Percentiles rank a stretch among this genome's conserved stretches.
Conservation (phyloP, 495 filamentous ascomycete genomes). For the Aspergillus affinis region DNA sequence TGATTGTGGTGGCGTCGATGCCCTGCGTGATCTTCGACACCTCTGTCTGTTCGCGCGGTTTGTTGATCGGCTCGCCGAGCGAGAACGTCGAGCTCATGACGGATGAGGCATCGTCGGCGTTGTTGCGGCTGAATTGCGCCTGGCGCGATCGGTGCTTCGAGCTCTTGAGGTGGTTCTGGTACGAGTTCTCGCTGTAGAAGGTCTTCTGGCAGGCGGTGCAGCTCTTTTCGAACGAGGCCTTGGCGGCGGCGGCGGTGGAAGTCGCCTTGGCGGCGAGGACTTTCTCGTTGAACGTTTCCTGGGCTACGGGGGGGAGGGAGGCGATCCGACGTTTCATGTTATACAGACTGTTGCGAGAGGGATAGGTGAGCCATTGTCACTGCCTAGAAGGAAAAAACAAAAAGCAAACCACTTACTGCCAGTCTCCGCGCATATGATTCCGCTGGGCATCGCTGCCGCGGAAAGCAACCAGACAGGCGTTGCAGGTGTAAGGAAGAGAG, state of each 20-base stretch:
- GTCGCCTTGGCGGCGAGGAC: constrained; percentile 88
- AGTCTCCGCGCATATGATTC: constrained; percentile 94
- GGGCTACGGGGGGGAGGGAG: constrained; percentile 84
- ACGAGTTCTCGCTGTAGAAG: constrained; percentile 95
- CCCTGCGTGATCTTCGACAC: constrained; percentile 78
- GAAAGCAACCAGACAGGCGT: constrained; percentile 96
- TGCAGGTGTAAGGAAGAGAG: constrained; percentile 92
- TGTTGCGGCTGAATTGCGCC: constrained; percentile 42
- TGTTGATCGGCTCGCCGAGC: constrained; percentile 73
- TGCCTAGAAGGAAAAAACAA: not conserved
- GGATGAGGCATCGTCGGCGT: constrained; percentile 71
- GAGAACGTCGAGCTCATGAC: constrained; percentile 91
- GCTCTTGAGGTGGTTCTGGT: constrained; percentile 87
- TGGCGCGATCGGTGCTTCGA: constrained; percentile 82
- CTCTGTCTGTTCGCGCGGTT: constrained; percentile 52
- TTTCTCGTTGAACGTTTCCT: constrained; percentile 93
- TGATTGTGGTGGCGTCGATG: constrained; percentile 70
- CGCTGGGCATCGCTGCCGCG: constrained; percentile 90
- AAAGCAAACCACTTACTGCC: constrained; percentile 74
- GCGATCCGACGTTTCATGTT: constrained; percentile 96
- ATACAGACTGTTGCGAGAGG: constrained; percentile 66
- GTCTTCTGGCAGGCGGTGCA: constrained; percentile 86
- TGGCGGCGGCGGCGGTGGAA: constrained; percentile 78
- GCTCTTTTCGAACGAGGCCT: constrained; percentile 81
- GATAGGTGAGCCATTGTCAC: constrained; percentile 3